Conservation (phyloP, 2,329 filamentous ascomycete species). For the Clonostachys byssicola region DNA sequence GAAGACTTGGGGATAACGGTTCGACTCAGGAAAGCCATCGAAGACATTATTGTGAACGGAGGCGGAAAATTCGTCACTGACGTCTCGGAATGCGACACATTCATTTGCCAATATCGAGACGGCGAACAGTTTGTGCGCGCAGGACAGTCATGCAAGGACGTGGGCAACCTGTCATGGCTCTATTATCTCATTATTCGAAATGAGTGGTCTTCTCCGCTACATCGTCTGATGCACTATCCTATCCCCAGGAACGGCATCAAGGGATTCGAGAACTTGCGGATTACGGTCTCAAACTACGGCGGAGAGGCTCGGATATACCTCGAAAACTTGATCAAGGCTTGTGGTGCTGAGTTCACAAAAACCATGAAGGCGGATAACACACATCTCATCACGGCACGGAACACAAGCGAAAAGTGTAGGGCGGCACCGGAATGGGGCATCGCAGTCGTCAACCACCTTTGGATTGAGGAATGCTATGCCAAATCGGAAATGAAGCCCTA, state of each 20-base stretch:
- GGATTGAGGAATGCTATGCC: slow-evolving; percentile 96
- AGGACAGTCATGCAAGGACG: slow-evolving; percentile 71
- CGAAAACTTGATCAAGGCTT: slow-evolving; percentile 82
- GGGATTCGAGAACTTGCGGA: slow-evolving; percentile 71
- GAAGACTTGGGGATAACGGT: slow-evolving; percentile 67
- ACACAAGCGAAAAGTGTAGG: slow-evolving; percentile 86
- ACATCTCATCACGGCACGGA: slow-evolving; percentile 88
- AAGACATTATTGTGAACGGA: slow-evolving; percentile 65
- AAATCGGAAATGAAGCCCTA: slow-evolving; percentile 74
- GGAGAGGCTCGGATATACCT: slow-evolving; percentile 91
- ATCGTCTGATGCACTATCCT: slow-evolving; percentile 85
- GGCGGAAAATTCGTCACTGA: slow-evolving; percentile 65
- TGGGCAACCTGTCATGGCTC: slow-evolving; percentile 91
- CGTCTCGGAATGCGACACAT: slow-evolving; percentile 72
- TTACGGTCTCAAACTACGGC: slow-evolving; percentile 94
- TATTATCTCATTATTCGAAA: slow-evolving; percentile 89
- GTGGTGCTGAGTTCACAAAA: slow-evolving; percentile 87
- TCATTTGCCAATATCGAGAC: slow-evolving; percentile 83
- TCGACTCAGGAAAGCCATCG: slow-evolving; percentile 51
- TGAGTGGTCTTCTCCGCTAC: slow-evolving; percentile 80
- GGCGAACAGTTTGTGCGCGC: slow-evolving; percentile 75
- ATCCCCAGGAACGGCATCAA: slow-evolving; percentile 72
- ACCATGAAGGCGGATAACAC: slow-evolving; percentile 95
- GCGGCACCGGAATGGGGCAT: slow-evolving; percentile 92
- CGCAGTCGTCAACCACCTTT: slow-evolving; percentile 87